phyloP scores from a whole-genome alignment of 1,284 basidiomycete genomes.

The Rhodotorula sp. region DNA sequence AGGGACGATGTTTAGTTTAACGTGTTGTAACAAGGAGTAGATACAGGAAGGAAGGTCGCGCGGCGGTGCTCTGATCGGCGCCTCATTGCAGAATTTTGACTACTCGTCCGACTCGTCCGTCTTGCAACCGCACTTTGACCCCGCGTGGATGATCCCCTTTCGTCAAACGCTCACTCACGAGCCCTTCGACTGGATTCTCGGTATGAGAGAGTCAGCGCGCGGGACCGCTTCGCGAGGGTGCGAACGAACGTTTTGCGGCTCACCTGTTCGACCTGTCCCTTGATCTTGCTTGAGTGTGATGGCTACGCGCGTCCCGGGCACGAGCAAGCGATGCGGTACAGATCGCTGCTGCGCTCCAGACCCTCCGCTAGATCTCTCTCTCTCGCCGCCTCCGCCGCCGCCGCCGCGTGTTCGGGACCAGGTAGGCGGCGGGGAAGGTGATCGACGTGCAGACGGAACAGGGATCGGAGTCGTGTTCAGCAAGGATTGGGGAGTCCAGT shows the following conservation, averaged over 20 bases:
- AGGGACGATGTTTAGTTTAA: no score
- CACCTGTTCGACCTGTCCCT: slow-evolving; percentile 30
- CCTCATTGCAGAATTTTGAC: slow-evolving; percentile 18
- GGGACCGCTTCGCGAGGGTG: neutral
- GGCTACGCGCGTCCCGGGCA: slow-evolving; percentile 29
- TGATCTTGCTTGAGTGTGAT: slow-evolving; percentile 42
- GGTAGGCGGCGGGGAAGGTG: neutral
- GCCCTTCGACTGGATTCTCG: slow-evolving; percentile 19
- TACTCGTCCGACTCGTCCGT: slow-evolving; percentile 40
- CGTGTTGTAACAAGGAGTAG: no score
- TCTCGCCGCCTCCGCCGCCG: no score
- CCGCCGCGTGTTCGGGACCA: neutral
- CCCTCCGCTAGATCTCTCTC: no score
- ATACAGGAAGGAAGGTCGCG: no score
- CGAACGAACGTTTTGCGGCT: slow-evolving; percentile 5
- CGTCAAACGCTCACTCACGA: slow-evolving; percentile 37
- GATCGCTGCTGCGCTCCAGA: neutral
- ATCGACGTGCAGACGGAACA: neutral
- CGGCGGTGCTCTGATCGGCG: no score
- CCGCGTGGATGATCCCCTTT: slow-evolving; percentile 42
- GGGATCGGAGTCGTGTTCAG: slow-evolving; percentile 6
- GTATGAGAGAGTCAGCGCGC: neutral
- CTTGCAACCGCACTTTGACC: slow-evolving; percentile 36
- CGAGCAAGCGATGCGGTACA: slow-evolving; percentile 6
- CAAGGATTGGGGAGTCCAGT: slow-evolving; percentile 32